Evolutionary conservation across 2,329 filamentous ascomycete genomes (phyloP), one percentile per base, ranked within the genome.

Genomic region (Pseudogymnoascus destructans): DNA sequence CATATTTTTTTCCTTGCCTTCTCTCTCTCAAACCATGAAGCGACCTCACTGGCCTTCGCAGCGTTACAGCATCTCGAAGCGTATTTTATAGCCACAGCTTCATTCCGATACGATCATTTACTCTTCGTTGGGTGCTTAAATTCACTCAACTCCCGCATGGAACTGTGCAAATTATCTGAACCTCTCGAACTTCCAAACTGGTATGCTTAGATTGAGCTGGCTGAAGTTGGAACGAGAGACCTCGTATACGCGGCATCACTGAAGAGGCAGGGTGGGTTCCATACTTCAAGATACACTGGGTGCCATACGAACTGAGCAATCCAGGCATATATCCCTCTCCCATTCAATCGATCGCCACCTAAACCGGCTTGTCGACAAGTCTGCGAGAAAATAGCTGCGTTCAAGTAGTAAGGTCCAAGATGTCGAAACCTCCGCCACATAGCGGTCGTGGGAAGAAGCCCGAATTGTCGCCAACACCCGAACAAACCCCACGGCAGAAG

Each of bases 31-130:
- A 52, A 30, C 15, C 15, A 52, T 19, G 46, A 52, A 52, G 46
- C 46, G 46, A 32, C 46, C 25, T 52, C 15, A 30, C 46, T 32
- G 46, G 46, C 42, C 23, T 52, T 52, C 42, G 42, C 42, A 52
- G 42, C 42, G 23, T 52, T 27, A 27, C 23, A 52, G 4, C 23
- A 27, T 17, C 42, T 27, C 21, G 23, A 25, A 9, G 23, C 42
- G 21, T 52, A 49, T 52, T 27, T 27, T 49, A n/a, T 52, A 27
- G 23, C 42, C 42, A 8, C 42, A 17, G 42, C n/a, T 52, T 52
- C 23, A 52, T 52, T 52, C n/a, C 5, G 42, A 30, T 52, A 11
- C 13, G 1, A 11, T 30, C 42, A 17, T 52, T 30, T 52, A 17
- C 42, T 52, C 23, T 17, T 11, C 42, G 7, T 30, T 11, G n/a